Base-by-base conservation (phyloP, 106 monocot genomes). In the Amphibolis antarctica region DNA sequence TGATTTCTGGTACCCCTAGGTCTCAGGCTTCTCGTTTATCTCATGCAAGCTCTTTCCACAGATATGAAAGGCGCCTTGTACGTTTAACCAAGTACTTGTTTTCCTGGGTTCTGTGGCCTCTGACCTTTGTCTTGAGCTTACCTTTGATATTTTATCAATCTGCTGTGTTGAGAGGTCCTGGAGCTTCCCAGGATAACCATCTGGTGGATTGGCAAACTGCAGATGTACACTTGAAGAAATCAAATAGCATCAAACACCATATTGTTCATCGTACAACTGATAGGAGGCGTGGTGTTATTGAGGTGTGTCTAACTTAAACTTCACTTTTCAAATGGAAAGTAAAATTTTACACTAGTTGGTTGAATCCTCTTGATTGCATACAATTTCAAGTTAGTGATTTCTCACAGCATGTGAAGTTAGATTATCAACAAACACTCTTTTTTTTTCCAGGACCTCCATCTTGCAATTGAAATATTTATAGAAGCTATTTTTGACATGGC, bases 401-500 rank as follows among this genome's bases (percentile, higher is more conserved):
- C 19, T 53, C 23, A n/a, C n/a, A 26, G 14, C 57, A 28, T 57
- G 23, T 28, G 28, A 57, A 3, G 4, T 18, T 57, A 29, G 26
- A 23, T 57, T 57, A 15, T 57, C 1, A 28, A 25, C 24, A 43
- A 60, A 22, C 42, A 60, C 46, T 27, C 26, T 48, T 20, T 50
- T 5, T 70, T 36, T 7, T 42, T 66, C 9, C 80, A 96, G 94
- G 96, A 98, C 80, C 86, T 98, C 47, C 96, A 90, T 27, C 65
- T 98, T 26, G 90, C 82, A 60, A 91, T 90, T 68, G 96, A 98
- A 60, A 84, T 98, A 63, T 84, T 81, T 26, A 98, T 98, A 54
- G 96, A 98, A 74, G 78, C 84, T 44, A 63, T 80, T 59, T 98
- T 98, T 70, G 84, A 90, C 26, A 80, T 63, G 59, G 69, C 85